A percentile compares a stretch with the other conserved stretches of the same genome.
Evolutionary conservation across 108 stramenopile genomes (phyloP).

Genomic region (Nitzschia palea): DNA sequence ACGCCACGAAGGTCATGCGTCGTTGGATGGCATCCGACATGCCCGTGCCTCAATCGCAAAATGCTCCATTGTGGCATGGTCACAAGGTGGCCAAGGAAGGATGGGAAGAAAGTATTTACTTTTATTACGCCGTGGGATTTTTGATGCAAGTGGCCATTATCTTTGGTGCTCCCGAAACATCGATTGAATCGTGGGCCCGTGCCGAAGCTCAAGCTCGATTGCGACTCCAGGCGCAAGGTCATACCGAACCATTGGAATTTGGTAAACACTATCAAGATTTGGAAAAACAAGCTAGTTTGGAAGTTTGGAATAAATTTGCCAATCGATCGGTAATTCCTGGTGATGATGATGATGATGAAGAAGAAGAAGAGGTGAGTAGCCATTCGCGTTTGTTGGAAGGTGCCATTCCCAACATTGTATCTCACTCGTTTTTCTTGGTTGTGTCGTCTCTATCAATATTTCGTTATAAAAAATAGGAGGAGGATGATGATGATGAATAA

Average conservation of each 20-base stretch:
- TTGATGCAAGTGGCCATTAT: conserved; percentile 31
- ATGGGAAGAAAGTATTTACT: conserved; percentile 37
- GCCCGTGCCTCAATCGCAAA: conserved; percentile 45
- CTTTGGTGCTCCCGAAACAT: conserved; percentile 29
- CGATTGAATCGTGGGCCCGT: conserved; percentile 41
- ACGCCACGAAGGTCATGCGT: too few relatives aligned
- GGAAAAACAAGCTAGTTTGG: conserved; percentile 18
- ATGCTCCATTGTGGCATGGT: conserved; percentile 38
- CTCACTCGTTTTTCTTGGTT: too few relatives aligned
- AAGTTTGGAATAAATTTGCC: conserved; percentile 28
- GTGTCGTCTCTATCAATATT: too few relatives aligned
- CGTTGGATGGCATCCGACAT: conserved; percentile 20
- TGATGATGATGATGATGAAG: conserved; percentile 43
- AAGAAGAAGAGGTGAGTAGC: conserved; percentile 26
- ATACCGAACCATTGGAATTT: conserved; percentile 35
- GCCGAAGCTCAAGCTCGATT: conserved; percentile 37
- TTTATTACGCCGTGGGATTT: conserved; percentile 25
- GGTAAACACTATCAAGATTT: conserved; percentile 40
- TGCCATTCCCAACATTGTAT: too few relatives aligned
- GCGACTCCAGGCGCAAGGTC: conserved; percentile 7
- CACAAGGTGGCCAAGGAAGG: conserved; percentile 35
- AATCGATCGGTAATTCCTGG: conserved; percentile 34
- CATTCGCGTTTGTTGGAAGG: too few relatives aligned
- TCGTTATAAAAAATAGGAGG: neutral
- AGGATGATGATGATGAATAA: neutral